phyloP scores from a whole-genome alignment of 2,329 filamentous ascomycete genomes.

The Daldinia sp. region DNA sequence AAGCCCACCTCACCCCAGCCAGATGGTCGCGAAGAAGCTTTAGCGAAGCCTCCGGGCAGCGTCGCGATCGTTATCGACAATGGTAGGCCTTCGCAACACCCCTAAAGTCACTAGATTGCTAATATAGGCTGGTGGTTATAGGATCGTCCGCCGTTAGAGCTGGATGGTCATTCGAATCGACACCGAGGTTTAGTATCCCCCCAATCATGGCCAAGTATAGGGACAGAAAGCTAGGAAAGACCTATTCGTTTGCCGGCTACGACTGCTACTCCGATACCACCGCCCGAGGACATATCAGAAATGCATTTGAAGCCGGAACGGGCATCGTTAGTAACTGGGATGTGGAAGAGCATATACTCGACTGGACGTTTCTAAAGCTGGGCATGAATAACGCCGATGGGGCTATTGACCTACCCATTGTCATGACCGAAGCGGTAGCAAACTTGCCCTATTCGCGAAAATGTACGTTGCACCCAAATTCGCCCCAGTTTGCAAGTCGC shows the following conservation, averaged over 20 bases:
- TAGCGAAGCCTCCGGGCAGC: constrained; percentile 59
- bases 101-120: constrained; percentile 11
- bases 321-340: constrained; percentile 98
- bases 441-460: constrained; percentile 89
- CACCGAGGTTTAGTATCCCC: constrained; percentile 81
- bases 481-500: background rate
- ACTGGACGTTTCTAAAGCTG: constrained; percentile 94
- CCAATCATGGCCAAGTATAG: constrained; percentile 95
- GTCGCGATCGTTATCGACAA: constrained; percentile 97
- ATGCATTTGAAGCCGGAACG: constrained; percentile 88
- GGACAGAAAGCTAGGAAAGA: constrained; percentile 91
- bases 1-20: constrained; percentile 61
- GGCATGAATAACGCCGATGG: constrained; percentile 81
- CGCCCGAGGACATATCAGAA: constrained; percentile 86
- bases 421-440: constrained; percentile 95
- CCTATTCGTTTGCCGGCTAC: constrained; percentile 88
- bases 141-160: constrained; percentile 89
- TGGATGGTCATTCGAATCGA: constrained; percentile 91
- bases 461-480: constrained; percentile 64
- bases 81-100: constrained; percentile 63
- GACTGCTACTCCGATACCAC: constrained; percentile 97
- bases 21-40: constrained; percentile 77
- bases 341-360: constrained; percentile 91
- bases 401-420: constrained; percentile 81
- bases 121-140: constrained; percentile 49